These are phyloP conservation scores for Trifolium pratense DNA, from an alignment of 306 rosid species.

Conservation along the genomic window DNA sequence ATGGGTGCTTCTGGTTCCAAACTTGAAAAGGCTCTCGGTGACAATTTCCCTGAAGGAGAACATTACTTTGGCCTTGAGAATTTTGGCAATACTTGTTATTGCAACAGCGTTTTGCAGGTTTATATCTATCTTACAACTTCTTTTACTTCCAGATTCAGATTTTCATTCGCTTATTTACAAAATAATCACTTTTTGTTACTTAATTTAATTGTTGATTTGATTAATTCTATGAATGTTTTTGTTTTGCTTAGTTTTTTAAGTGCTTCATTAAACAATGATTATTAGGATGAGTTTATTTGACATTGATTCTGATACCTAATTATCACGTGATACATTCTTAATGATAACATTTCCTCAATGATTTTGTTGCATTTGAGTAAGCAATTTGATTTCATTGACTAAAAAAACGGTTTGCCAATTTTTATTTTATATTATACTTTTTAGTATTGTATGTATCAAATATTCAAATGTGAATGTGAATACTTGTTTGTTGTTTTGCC, in stretches of 20 bases:
- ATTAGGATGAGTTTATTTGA: not conserved
- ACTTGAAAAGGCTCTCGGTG: constrained; percentile 98
- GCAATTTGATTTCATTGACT: constrained; percentile 5
- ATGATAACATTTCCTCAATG: too few relatives aligned
- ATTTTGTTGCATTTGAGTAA: constrained; percentile 12
- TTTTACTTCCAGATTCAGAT: not conserved
- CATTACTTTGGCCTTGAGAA: constrained; percentile 96
- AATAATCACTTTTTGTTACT: not conserved
- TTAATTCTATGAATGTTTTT: not conserved
- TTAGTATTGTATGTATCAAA: constrained; percentile 22
- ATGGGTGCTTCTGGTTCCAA: constrained; percentile 99
- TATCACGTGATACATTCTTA: too few relatives aligned
- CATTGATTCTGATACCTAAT: not conserved
- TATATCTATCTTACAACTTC: not conserved
- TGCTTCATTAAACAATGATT: not conserved
- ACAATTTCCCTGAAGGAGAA: constrained; percentile 98
- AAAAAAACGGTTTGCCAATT: too few relatives aligned
- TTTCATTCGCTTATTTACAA: not conserved
- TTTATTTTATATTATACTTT: too few relatives aligned
- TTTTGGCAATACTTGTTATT: constrained; percentile 97
- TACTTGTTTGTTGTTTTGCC: constrained; percentile 12
- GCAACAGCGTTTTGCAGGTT: constrained; percentile 98
- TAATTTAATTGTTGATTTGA: not conserved
- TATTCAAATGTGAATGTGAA: too few relatives aligned
- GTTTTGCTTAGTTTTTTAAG: constrained; percentile 14